Evolutionary conservation across 2,329 filamentous ascomycete species (phyloP), one percentile per base, ranked within the genome.

Genomic region (Pseudocercospora fuligena): DNA sequence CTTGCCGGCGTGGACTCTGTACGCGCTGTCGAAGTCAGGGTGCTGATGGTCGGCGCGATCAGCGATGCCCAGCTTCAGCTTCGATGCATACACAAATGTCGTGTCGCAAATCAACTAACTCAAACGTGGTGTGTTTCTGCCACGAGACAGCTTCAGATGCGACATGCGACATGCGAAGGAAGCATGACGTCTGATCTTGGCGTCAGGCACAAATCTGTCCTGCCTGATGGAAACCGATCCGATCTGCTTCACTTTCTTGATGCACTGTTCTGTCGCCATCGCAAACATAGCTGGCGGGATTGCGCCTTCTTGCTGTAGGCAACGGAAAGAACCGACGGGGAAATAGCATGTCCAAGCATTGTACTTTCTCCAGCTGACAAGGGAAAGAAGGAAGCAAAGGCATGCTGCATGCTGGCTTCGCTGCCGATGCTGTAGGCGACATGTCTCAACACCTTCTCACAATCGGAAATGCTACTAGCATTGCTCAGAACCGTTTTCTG

Each of bases 1-100:
- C 74, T 76, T 76, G 70, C 21, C 53, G 54, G 31, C 40, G 56
- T 60, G 12, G 23, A 29, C 36, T 54, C 25, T 54, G 54, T 31
- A 58, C 31, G 31, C 16, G 54, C 54, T 21, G 54, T 14, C 5
- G 33, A 31, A 40, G 51, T 12, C 51, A 25, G 25, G 36, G 16
- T n/a, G 23, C 19, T 53, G 23, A 53, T 23, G 49, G 49, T 21
- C 23, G 23, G 49, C 29, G 53, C 53, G 23, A 33, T 57, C 25
- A 31, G 27, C 53, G 27, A 57, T 31, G 53, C 16, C 7, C 27
- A 51, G 64, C 47, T 49, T 46, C 27, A 36, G 19, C 19, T 27
- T 33, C 27, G 6, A 19, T 33, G 16, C 27, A 2, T 57, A 16
- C 14, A n/a, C 29, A 27, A 25, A 23, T 14, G 49, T 53, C 49